A percentile compares a stretch with the other conserved stretches of the same genome.
phyloP scores from a whole-genome alignment of 768 basidiomycete genomes.

The Hortiboletus flavorubellus region DNA sequence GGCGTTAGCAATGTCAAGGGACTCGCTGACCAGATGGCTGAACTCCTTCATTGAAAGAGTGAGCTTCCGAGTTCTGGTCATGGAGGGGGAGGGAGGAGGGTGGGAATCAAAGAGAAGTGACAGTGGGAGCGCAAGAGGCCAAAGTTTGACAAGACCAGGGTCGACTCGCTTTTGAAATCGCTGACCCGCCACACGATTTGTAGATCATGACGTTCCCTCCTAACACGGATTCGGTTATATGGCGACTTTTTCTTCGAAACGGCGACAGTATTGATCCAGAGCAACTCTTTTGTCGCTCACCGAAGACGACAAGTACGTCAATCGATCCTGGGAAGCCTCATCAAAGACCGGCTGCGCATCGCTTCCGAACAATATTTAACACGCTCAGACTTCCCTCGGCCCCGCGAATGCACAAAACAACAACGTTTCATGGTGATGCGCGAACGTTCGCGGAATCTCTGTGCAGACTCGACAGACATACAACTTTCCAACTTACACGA shows the following conservation, averaged over 20 bases:
- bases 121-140: background rate
- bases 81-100: slow-evolving; percentile 7
- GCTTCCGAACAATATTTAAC: background rate
- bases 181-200: slow-evolving; percentile 3
- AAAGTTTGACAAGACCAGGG: slow-evolving; percentile 15
- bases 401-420: background rate
- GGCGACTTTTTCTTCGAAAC: too few relatives aligned
- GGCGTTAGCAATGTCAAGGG: slow-evolving; percentile 21
- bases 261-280: too few relatives aligned
- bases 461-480: background rate
- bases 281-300: background rate
- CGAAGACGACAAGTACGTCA: too few relatives aligned
- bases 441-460: background rate
- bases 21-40: slow-evolving; percentile 34
- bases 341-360: background rate
- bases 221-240: too few relatives aligned
- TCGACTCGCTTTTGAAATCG: slow-evolving; percentile 8
- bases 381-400: background rate
- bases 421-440: background rate
- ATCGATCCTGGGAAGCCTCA: background rate
- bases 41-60: slow-evolving; percentile 32
- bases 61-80: slow-evolving; percentile 27
- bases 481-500: background rate
- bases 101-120: slow-evolving; percentile 1
- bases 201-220: slow-evolving; percentile 6